Evolutionary conservation across 139 green algal genomes (phyloP).

Genomic region (Nannochloris sp.): DNA sequence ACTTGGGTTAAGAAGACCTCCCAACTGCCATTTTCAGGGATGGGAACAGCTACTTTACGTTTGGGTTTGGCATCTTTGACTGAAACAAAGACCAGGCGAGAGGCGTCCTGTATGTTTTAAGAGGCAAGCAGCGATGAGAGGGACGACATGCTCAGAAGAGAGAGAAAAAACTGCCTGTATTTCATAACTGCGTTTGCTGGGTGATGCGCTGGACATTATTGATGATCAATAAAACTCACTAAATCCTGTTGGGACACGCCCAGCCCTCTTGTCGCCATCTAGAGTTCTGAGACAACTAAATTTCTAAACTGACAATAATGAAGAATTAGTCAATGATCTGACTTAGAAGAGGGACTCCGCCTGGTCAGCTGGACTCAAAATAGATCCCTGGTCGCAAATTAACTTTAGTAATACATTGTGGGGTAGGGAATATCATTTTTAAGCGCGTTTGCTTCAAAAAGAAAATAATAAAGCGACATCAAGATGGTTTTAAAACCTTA

Average conservation of each 20-base stretch:
- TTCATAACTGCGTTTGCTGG: not conserved
- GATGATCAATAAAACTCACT: slow-evolving; percentile 7
- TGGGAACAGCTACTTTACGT: slow-evolving; percentile 72
- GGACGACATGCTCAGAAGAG: not conserved
- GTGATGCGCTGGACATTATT: not conserved
- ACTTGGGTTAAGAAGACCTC: slow-evolving; percentile 58
- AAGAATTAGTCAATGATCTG: too few relatives aligned
- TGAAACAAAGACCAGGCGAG: slow-evolving; percentile 72
- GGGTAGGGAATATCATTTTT: too few relatives aligned
- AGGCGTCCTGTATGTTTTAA: slow-evolving; percentile 55
- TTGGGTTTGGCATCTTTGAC: slow-evolving; percentile 68
- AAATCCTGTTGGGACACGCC: slow-evolving; percentile 19
- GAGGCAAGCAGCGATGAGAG: not conserved
- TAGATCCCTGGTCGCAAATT: too few relatives aligned
- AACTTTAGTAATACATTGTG: too few relatives aligned
- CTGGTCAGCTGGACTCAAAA: too few relatives aligned
- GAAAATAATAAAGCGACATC: too few relatives aligned
- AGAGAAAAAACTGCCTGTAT: not conserved
- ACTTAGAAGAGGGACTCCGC: too few relatives aligned
- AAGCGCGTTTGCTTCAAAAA: too few relatives aligned
- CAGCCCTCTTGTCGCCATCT: slow-evolving; percentile 7
- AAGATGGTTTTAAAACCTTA: too few relatives aligned
- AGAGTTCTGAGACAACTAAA: too few relatives aligned
- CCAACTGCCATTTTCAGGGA: slow-evolving; percentile 65
- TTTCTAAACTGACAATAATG: too few relatives aligned